Percentiles rank a stretch among this genome's conserved stretches.
These are phyloP conservation scores for Abelmoschus esculentus DNA, from an alignment of 345 rosid species.

Conservation along the genomic window DNA sequence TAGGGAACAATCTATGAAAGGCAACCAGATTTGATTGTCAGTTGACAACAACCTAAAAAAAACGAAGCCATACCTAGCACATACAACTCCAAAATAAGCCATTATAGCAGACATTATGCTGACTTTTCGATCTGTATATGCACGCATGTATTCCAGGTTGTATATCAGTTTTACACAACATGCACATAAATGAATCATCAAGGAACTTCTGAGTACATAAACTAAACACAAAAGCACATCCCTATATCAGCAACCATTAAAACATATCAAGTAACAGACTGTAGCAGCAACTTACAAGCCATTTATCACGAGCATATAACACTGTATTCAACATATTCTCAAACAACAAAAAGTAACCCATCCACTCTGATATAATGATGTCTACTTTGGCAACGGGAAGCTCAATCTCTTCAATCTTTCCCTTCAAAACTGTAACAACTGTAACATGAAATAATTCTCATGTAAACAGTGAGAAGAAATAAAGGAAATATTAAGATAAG, in stretches of 20 bases:
- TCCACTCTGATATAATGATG: slow-evolving; percentile 97
- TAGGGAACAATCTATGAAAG: background rate
- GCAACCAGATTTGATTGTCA: background rate
- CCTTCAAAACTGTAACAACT: slow-evolving; percentile 94
- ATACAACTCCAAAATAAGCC: background rate
- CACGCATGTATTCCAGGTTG: background rate
- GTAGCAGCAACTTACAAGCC: slow-evolving; percentile 69
- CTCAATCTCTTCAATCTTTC: slow-evolving; percentile 94
- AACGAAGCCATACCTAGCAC: background rate
- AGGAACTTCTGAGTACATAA: background rate
- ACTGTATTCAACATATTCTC: slow-evolving; percentile 94
- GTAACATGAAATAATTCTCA: slow-evolving; percentile 13
- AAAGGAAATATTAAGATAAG: background rate
- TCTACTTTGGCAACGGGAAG: slow-evolving; percentile 86
- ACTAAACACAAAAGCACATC: background rate
- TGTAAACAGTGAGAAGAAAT: background rate
- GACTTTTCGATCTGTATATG: background rate
- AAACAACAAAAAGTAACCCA: slow-evolving; percentile 93
- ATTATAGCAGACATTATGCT: background rate
- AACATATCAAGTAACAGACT: background rate
- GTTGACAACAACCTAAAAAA: background rate
- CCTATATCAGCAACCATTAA: background rate
- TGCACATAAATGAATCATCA: background rate
- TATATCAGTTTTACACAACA: background rate
- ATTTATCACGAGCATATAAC: slow-evolving; percentile 88